Percentiles rank a stretch among this genome's conserved stretches.
Conservation (phyloP, 805 yeast genomes). For the Hagleromyces aurorensis region DNA sequence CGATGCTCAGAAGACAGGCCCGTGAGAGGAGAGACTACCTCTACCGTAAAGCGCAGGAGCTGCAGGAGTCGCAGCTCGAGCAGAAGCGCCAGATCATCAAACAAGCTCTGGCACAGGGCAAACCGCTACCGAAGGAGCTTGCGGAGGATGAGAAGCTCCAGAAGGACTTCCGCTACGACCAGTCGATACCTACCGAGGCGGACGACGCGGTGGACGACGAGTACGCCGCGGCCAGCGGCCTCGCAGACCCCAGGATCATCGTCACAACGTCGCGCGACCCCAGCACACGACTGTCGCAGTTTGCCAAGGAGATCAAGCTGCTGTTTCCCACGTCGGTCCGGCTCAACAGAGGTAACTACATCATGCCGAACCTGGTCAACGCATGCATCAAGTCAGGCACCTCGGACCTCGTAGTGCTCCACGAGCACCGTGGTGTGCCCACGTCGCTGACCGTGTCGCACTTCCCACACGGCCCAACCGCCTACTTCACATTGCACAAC, state of each 20-base stretch:
- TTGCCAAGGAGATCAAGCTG: constrained; percentile 84
- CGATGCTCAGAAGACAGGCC: constrained; percentile 88
- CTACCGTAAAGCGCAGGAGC: constrained; percentile 78
- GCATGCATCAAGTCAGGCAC: constrained; percentile 77
- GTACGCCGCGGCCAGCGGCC: constrained; percentile 78
- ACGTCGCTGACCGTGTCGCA: constrained; percentile 88
- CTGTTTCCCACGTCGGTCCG: constrained; percentile 85
- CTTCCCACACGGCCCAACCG: constrained; percentile 97
- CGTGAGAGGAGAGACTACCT: constrained; percentile 93
- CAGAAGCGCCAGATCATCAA: constrained; percentile 82
- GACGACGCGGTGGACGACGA: constrained; percentile 74
- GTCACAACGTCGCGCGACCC: constrained; percentile 95
- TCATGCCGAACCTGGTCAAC: constrained; percentile 74
- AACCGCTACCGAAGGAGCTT: constrained; percentile 79
- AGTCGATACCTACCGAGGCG: constrained; percentile 40
- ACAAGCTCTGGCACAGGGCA: constrained; percentile 86
- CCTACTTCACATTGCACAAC: constrained; percentile 87
- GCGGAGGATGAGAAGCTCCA: constrained; percentile 82
- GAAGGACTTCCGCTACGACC: constrained; percentile 79
- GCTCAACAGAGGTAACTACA: constrained; percentile 86
- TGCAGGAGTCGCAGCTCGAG: constrained; percentile 79
- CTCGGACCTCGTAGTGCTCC: constrained; percentile 77
- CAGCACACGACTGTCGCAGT: constrained; percentile 74
- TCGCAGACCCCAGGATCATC: constrained; percentile 81
- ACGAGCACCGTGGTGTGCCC: constrained; percentile 98